Conservation (phyloP, 2,329 filamentous ascomycete genomes). For the Cytospora piceae region DNA sequence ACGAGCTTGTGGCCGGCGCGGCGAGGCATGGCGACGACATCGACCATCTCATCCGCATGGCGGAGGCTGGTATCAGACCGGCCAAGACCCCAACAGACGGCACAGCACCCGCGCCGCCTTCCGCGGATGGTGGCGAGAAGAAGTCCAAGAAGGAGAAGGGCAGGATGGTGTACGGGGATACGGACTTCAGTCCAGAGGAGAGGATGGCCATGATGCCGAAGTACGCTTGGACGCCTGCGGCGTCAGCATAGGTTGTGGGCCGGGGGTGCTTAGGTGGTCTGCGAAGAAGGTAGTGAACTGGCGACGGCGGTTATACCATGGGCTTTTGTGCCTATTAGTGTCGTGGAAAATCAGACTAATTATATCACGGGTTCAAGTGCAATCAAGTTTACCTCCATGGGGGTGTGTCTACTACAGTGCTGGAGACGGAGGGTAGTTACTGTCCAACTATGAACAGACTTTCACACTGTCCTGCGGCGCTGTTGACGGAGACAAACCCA, state of each 20-base stretch:
- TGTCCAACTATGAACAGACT: no score
- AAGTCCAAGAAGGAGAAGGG: constrained; percentile 64
- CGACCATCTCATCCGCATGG: constrained; percentile 67
- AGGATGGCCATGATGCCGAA: constrained; percentile 79
- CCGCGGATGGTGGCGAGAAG: constrained; percentile 57
- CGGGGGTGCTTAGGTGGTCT: constrained; percentile 9
- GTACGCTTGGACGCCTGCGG: constrained; percentile 61
- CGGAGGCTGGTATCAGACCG: constrained; percentile 62
- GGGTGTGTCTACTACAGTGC: neutral
- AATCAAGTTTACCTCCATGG: neutral
- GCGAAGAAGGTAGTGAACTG: constrained; percentile 8
- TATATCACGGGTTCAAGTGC: neutral
- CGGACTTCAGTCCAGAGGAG: constrained; percentile 83
- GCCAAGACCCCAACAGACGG: constrained; percentile 38
- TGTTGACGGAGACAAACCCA: no score
- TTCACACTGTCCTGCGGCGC: no score
- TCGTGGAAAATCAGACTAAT: neutral
- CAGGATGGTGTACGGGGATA: constrained; percentile 82
- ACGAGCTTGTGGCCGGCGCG: constrained; percentile 52
- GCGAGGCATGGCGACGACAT: constrained; percentile 61
- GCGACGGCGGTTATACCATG: neutral
- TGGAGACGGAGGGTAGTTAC: neutral
- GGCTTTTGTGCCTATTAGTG: neutral
- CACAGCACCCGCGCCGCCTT: constrained; percentile 42
- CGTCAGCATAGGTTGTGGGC: constrained; percentile 8